Percentiles rank a stretch among this genome's conserved stretches.
These are phyloP conservation scores for Botrytis sinoallii DNA, from an alignment of 2,329 filamentous ascomycete species.

Conservation along the genomic window DNA sequence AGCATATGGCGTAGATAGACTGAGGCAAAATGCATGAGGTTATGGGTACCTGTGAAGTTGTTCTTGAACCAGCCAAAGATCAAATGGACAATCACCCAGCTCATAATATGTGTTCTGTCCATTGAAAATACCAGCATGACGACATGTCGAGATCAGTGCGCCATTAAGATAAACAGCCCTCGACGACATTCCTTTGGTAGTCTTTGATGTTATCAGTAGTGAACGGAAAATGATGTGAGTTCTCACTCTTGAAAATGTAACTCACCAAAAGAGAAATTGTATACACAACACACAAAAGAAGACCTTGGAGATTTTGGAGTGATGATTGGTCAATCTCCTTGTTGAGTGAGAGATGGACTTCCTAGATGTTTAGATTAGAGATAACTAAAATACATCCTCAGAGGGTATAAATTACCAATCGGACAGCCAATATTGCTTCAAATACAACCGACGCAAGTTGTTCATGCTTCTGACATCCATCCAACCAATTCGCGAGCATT, in stretches of 20 bases:
- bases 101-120: conserved; percentile 17
- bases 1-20: not conserved
- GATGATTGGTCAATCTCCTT: conserved; percentile 6
- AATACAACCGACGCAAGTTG: conserved; percentile 5
- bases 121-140: conserved; percentile 10
- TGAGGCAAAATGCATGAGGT: no score
- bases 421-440: conserved; percentile 8
- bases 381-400: not conserved
- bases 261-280: conserved; percentile 5
- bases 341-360: not conserved
- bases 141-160: conserved; percentile 4
- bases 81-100: conserved; percentile 12
- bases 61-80: conserved; percentile 6
- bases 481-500: conserved; percentile 5
- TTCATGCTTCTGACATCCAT: not conserved
- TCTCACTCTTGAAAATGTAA: not conserved
- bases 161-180: conserved; percentile 13
- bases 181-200: not conserved
- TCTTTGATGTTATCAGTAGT: not conserved
- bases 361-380: not conserved
- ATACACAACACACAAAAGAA: conserved; percentile 12
- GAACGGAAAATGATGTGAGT: not conserved
- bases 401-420: not conserved
- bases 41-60: conserved; percentile 1
- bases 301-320: conserved; percentile 7